Base-by-base conservation (phyloP, 768 basidiomycete genomes). In the Rhodotorula paludigena region DNA sequence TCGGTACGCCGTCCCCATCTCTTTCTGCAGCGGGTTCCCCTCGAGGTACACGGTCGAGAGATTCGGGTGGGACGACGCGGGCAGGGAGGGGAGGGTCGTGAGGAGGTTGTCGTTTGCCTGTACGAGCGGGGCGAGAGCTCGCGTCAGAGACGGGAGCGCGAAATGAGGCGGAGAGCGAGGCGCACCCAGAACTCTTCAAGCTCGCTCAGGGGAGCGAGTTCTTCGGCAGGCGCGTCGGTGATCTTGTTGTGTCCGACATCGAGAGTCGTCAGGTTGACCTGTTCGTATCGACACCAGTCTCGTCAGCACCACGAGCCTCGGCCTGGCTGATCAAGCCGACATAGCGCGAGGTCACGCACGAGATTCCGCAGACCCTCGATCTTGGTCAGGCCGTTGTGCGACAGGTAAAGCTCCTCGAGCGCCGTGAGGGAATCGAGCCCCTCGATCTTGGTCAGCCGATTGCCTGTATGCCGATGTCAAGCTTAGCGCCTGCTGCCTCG, bases 131-230 rank as follows among this genome's bases (percentile, higher is more conserved):
- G 59, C 33, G 42, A 60, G 41, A 60, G 42, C 42, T 47, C 35
- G 41, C 3, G 30, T 68, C 38, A 30, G 55, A 47, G 21, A 28
- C 18, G 30, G 7, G 20, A 44, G 42, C 21, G 47, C 39, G 5
- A 47, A 23, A 21, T 10, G 30, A 30, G 3, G 8, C 28, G 41
- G 32, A 32, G 3, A 51, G 2, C 14, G 45, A 12, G 36, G 21
- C 85, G 33, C 67, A 93, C 92, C 96, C 96, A 99, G 73, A 99
- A 83, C 76, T 99, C 96, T 75, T 92, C 89, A n/a, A 99, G 80
- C 6, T 81, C 77, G 8, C 74, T 80, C 15, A 96, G 80, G 77
- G 94, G 90, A 0, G 88, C 85, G 33, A 97, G 76, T 63, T 89
- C 90, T 76, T 94, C 92, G 4, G 44, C 30, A 4, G 32, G 14